Evolutionary conservation across 495 filamentous ascomycete genomes (phyloP), one percentile per base, ranked within the genome.

Genomic region (Tetracladium marchalianum): DNA sequence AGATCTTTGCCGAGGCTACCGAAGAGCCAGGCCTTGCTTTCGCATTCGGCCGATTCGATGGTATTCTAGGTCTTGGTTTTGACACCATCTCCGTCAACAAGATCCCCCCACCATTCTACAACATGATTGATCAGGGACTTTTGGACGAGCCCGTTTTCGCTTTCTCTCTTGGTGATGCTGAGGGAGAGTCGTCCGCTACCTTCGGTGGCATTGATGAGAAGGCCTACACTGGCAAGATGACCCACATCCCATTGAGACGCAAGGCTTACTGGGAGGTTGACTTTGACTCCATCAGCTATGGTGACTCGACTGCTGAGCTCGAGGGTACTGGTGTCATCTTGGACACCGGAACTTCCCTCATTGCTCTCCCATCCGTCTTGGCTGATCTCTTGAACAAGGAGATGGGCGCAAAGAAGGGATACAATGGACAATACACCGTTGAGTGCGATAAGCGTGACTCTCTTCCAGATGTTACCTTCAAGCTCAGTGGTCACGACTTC

Each of bases 211-310:
- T 96, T 46, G 81, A 97, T 66, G 70, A 88, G 65, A 68, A 70
- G 58, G 86, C 87, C 72, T 97, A 87, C 74, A 81, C 74, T 27
- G 93, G 93, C 55, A 82, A 96, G 66, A 73, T 99, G 58, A 87
- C 80, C 50, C 90, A 84, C 61, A 88, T 99, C 52, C 90, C 90
- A 40, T 78, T 99, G 52, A 81, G 92, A 62, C 86, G 93, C 60
- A 96, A 96, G 82, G 93, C 93, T 34, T 99, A 99, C 76, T 99
- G 93, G 93, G 93, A 99, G 74, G 90, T 97, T 19, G 89, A 97
- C 54, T 80, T 97, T 51, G 84, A 97, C 58, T 72, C 86, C 38
- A 90, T 99, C 68, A 77, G 80, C 39, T 90, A 95, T 51, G 93
- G 92, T 50, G 75, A 85, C 13, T 73, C 78, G 47, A 77, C 76